Evolutionary conservation across 805 yeast species (phyloP).

Genomic region (Kodamaea lidongshanica): DNA sequence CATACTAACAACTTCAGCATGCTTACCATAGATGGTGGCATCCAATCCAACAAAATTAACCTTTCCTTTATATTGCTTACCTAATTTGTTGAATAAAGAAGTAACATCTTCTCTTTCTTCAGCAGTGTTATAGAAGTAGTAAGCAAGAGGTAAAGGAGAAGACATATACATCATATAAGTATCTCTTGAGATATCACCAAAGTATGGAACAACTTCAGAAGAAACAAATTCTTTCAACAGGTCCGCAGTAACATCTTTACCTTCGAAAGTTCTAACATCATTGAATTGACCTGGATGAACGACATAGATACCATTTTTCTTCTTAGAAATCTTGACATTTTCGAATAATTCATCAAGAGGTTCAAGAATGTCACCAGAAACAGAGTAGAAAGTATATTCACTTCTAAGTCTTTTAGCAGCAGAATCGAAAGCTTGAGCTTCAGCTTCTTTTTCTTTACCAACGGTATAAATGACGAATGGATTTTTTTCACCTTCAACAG

Average conservation of each 20-base stretch:
- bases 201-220: conserved; percentile 68
- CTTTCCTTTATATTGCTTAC: conserved; percentile 71
- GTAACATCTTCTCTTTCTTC: conserved; percentile 58
- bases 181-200: conserved; percentile 80
- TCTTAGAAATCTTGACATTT: conserved; percentile 13
- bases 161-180: conserved; percentile 72
- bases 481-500: conserved; percentile 43
- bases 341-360: conserved; percentile 31
- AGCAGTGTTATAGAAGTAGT: conserved; percentile 71
- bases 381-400: conserved; percentile 52
- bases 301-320: conserved; percentile 34
- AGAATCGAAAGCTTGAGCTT: conserved; percentile 35
- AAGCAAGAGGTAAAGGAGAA: conserved; percentile 73
- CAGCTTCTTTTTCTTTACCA: conserved; percentile 24
- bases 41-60: conserved; percentile 86
- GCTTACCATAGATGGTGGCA: conserved; percentile 73
- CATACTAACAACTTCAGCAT: conserved; percentile 81
- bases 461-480: conserved; percentile 52
- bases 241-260: conserved; percentile 26
- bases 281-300: conserved; percentile 41
- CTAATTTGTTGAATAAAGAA: conserved; percentile 52
- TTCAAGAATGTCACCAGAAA: conserved; percentile 31
- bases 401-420: conserved; percentile 65
- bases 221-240: conserved; percentile 44
- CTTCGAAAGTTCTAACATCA: conserved; percentile 43